Evolutionary conservation across 352 stramenopile species (phyloP).

Genomic region (Hyphochytrium catenoides): DNA sequence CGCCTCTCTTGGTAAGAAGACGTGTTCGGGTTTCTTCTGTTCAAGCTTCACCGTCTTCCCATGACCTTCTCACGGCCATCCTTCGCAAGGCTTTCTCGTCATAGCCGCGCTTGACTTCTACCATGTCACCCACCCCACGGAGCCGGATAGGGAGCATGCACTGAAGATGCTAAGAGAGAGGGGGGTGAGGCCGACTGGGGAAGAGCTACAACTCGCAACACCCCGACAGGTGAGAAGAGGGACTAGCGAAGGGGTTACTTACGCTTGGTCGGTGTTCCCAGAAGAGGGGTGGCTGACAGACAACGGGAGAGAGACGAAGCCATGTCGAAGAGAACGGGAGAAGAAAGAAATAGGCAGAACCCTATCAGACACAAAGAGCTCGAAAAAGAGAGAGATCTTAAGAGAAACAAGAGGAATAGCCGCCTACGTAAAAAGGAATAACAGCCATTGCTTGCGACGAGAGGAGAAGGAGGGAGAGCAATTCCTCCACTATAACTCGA

Average conservation of each 20-base stretch:
- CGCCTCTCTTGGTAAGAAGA: too few relatives aligned
- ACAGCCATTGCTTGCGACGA: constrained; percentile 11
- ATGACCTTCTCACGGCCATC: too few relatives aligned
- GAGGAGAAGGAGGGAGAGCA: constrained; percentile 29
- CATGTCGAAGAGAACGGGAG: too few relatives aligned
- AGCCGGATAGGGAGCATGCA: background rate
- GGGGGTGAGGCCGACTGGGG: background rate
- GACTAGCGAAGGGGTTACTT: background rate
- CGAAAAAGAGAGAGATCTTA: too few relatives aligned
- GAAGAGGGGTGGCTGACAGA: constrained; percentile 1
- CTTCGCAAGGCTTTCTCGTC: constrained; percentile 1
- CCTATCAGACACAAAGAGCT: too few relatives aligned
- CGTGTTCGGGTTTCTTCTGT: too few relatives aligned
- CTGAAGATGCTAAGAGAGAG: background rate
- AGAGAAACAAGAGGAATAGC: too few relatives aligned
- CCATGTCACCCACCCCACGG: constrained; percentile 4
- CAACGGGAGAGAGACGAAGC: too few relatives aligned
- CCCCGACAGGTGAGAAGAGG: background rate
- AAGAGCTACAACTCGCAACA: background rate
- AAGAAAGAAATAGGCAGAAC: too few relatives aligned
- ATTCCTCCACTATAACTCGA: constrained; percentile 16
- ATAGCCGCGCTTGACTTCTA: constrained; percentile 2
- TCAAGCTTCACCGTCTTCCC: too few relatives aligned
- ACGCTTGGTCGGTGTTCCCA: background rate
- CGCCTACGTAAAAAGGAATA: too few relatives aligned